Evolutionary conservation across 2,329 filamentous ascomycete species (phyloP), one percentile per base, ranked within the genome.

Genomic region (Talaromyces sp.): DNA sequence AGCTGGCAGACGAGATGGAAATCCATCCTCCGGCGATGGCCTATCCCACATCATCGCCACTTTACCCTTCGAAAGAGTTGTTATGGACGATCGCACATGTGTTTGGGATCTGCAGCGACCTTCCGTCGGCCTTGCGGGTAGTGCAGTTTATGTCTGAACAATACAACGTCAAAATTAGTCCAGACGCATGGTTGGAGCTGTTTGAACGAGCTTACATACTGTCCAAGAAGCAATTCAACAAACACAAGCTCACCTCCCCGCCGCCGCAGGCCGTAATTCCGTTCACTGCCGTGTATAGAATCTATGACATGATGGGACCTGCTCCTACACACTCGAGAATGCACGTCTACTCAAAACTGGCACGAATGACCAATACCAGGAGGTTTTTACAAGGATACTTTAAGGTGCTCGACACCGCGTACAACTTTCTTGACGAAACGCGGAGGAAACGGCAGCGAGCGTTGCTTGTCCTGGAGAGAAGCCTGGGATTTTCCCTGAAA

Each of bases 61-160:
- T 88, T 33, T 77, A 79, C 57, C 90, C 91, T 2, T 85, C 83
- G 0, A 64, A 72, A 8, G 76, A 78, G 2, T 78, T 93, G 0
- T 79, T 93, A 25, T 79, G 84, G 59, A 83, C 87, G 9, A 76
- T 93, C n/a, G 87, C 88, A 6, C 86, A 91, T 69, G 78, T 81
- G 1, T 90, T 88, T 64, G 84, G 88, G n/a, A 82, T 81, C 63
- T 90, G 88, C 72, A 86, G 84, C 55, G 80, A 88, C 59, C 79
- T 92, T 4, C 71, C 79, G 0, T 77, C 81, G 1, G 89, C 85
- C 13, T 69, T 88, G 28, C 80, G 83, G 47, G 68, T 89, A 0
- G 75, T 92, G 13, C 82, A 89, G 62, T 84, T 84, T 66, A 72
- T 93, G 55, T 88, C 89, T 0, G 75, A 75, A 1, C 77, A 78